Evolutionary conservation across 192 early-diverging fungal species (phyloP), one percentile per base, ranked within the genome.

Genomic region (Coemansia sp.): DNA sequence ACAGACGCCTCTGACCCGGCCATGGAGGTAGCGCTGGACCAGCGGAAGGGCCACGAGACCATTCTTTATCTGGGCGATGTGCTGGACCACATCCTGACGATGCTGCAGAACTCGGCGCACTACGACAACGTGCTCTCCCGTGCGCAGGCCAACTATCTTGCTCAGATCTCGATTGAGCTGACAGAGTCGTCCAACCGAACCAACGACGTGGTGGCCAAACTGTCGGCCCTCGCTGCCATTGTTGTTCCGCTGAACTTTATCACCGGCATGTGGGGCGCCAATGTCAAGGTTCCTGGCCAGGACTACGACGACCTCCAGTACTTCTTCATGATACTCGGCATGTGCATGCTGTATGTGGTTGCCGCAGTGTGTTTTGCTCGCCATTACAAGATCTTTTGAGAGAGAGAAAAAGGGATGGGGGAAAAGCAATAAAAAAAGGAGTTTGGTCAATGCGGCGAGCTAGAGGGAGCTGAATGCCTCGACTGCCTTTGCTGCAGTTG

Each of bases 221-320:
- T 99, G 73, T 96, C 95, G 1, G 91, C 92, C 9, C 63, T 98
- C 53, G 97, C 94, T 0, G 89, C 88, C 37, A 92, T 99, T 44
- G 75, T 99, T 16, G 86, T 99, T 26, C 97, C 97, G 13, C 75
- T 98, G 64, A 95, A 95, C 65, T 75, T 98, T 62, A 85, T 97
- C 32, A 95, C 96, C 0, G 94, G 93, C 18, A 75, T 89, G 61
- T 87, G 84, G 84, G 88, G 88, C 56, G 79, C 85, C 16, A 86
- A 87, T 50, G 84, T 86, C 60, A 79, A 76, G 45, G 85, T 86
- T 0, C 83, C 83, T 13, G 74, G 77, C 0, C 83, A 84, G 42
- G 79, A 84, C 44, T 66, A 67, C 32, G 75, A 75, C 10, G 70
- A 75, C 45, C 26, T 85, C 68, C 42, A 68, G 19, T 80, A 75